Base-by-base conservation (phyloP, 2,329 filamentous ascomycete species). In the Leptosphaerulina australis region DNA sequence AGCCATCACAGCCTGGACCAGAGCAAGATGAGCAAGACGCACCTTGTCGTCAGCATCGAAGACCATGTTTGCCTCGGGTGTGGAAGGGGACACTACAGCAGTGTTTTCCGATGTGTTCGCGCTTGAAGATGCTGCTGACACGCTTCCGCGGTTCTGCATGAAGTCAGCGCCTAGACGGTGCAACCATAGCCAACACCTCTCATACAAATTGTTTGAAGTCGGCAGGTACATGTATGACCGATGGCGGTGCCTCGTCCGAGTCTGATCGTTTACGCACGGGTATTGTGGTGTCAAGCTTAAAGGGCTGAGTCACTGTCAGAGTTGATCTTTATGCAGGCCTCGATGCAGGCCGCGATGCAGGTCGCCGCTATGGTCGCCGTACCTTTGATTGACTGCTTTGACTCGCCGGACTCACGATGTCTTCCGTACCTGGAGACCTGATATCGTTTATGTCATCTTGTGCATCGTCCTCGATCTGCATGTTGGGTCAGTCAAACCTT, bases 161-260 rank as follows among this genome's bases (percentile, higher is more conserved):
- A 33, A 39, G 62, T 71, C 62, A 72, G 66, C 63, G 60, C 44
- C 58, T 55, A 65, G 56, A 51, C 52, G 31, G 62, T 71, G 60
- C 60, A 62, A 63, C 67, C 58, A 55, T 45, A 64, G 53, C 36
- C 34, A 39, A 50, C 14, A 45, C 35, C 35, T 50, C 33, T 60
- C 68, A 52, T 58, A 94, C 90, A 83, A 94, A 96, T 61, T 83
- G 83, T 47, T 84, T 82, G 72, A 94, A 97, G 55, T 88, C 90
- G 58, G 90, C 81, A 0, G 92, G 91, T 12, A 90, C 90, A 78
- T 96, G 92, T 60, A 97, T 96, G 45, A 96, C 92, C 1, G 92
- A 97, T 44, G 90, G 82, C 18, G 91, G 87, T 60, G 92, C 90
- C 59, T 96, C 90, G 54, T 85, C 86, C 18, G 82, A 81, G 44